Evolutionary conservation across 495 filamentous ascomycete species (phyloP), one percentile per base, ranked within the genome.

Genomic region (Hamigera avellanea): DNA sequence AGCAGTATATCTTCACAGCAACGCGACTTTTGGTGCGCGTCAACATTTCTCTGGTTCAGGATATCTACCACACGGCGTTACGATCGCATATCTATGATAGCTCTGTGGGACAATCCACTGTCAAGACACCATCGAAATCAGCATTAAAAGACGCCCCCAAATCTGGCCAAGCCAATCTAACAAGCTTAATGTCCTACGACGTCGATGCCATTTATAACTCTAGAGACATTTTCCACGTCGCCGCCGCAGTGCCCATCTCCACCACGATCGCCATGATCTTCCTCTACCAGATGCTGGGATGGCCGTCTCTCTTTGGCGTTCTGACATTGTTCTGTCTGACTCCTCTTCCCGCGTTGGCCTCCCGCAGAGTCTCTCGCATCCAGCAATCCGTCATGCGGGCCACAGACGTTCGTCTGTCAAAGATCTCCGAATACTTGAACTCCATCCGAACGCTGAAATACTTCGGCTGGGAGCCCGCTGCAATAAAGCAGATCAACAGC

Each of bases 151-250:
- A 47, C 3, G 49, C 37, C 4, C 26, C 41, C 8, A 54, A 53
- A 33, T 50, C 56, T 19, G 65, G 62, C 3, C 64, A 66, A 27
- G 56, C 64, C 1, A 59, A 67, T 32, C 45, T 71, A 14, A 66
- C 65, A 25, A 71, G 65, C 28, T 49, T 71, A 29, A 71, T 71
- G 67, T 60, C 65, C 8, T 66, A 64, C 37, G 67, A 71, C 41
- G 46, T 68, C 8, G 60, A 70, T 25, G 55, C 64, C 15, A 53
- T 71, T 21, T 54, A 54, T 30, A 53, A 46, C 14, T 58, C 59
- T 19, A 52, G 62, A 32, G 63, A 70, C 33, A 45, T 65, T n/a
- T 48, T 69, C 16, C 42, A 60, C 8, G 50, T 55, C 6, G 17
- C 41, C 14, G 52, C 54, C n/a, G 56, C 60, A 8, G 45, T 59